These are phyloP conservation scores for Phlebiopsis flavidoalba DNA, from an alignment of 768 basidiomycete genomes.

Conservation along the genomic window DNA sequence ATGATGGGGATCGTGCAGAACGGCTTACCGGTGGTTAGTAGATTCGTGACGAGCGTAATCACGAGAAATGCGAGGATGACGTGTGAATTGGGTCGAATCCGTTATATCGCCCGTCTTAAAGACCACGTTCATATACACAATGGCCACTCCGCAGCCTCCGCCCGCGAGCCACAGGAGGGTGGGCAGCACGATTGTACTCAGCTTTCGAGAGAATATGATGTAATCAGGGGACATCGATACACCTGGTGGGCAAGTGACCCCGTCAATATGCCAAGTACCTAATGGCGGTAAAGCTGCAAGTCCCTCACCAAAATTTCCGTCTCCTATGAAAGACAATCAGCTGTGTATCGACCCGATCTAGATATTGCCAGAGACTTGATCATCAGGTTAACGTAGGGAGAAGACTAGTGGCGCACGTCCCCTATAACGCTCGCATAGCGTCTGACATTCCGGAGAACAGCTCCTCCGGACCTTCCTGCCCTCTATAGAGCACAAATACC, in stretches of 20 bases:
- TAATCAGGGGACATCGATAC: constrained; percentile 23
- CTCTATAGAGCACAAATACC: constrained; percentile 33
- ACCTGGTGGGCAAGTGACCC: constrained; percentile 10
- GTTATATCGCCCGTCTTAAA: background rate
- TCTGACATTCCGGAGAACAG: constrained; percentile 32
- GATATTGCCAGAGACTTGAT: background rate
- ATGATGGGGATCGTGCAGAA: no score
- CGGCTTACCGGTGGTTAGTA: constrained; percentile 2
- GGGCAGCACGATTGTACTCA: constrained; percentile 13
- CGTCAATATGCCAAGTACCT: no score
- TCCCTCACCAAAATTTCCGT: constrained; percentile 7
- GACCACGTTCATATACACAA: background rate
- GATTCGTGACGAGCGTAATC: constrained; percentile 3
- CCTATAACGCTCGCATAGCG: constrained; percentile 39
- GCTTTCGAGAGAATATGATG: constrained; percentile 16
- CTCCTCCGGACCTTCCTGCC: constrained; percentile 24
- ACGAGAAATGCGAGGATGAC: constrained; percentile 4
- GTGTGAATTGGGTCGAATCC: background rate
- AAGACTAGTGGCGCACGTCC: constrained; percentile 6
- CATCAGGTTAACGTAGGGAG: background rate
- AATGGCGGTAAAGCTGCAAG: background rate
- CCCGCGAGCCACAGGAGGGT: constrained; percentile 17
- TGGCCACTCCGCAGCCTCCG: background rate
- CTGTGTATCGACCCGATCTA: constrained; percentile 8
- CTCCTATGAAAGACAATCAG: constrained; percentile 8